These are phyloP conservation scores for Theileria orientalis DNA, from an alignment of 169 alveolate genomes.

Conservation along the genomic window DNA sequence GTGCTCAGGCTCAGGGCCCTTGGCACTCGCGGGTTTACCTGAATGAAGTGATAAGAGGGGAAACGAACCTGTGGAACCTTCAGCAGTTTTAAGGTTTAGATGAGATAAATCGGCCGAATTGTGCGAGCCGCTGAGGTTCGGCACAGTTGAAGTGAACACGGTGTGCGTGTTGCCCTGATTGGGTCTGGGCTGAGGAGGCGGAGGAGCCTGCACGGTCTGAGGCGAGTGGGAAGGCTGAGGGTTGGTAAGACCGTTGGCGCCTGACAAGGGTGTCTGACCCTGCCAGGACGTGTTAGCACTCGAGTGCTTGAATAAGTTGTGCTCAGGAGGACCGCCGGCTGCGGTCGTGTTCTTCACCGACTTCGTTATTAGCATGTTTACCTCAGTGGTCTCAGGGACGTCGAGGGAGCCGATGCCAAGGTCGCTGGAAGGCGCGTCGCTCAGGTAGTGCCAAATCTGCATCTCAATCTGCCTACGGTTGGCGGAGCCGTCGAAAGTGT, in stretches of 20 bases:
- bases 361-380: constrained; percentile 37
- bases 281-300: too few relatives aligned
- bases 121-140: too few relatives aligned
- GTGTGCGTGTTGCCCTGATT: too few relatives aligned
- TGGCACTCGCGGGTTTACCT: background rate
- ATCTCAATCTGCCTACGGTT: constrained; percentile 81
- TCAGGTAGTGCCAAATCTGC: constrained; percentile 83
- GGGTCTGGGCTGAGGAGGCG: too few relatives aligned
- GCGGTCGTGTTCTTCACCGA: constrained; percentile 12
- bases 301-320: too few relatives aligned
- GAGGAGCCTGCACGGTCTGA: too few relatives aligned
- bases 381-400: constrained; percentile 29
- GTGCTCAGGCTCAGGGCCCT: background rate
- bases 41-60: background rate
- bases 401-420: constrained; percentile 3
- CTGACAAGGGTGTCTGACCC: too few relatives aligned
- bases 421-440: constrained; percentile 50
- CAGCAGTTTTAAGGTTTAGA: background rate
- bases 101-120: constrained; percentile 8
- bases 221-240: too few relatives aligned
- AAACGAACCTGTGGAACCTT: background rate
- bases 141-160: too few relatives aligned
- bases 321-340: constrained; percentile 3
- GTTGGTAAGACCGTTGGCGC: too few relatives aligned
- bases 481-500: constrained; percentile 83